Conservation (phyloP, 2,329 filamentous ascomycete species). For the Sporothrix brasiliensis region DNA sequence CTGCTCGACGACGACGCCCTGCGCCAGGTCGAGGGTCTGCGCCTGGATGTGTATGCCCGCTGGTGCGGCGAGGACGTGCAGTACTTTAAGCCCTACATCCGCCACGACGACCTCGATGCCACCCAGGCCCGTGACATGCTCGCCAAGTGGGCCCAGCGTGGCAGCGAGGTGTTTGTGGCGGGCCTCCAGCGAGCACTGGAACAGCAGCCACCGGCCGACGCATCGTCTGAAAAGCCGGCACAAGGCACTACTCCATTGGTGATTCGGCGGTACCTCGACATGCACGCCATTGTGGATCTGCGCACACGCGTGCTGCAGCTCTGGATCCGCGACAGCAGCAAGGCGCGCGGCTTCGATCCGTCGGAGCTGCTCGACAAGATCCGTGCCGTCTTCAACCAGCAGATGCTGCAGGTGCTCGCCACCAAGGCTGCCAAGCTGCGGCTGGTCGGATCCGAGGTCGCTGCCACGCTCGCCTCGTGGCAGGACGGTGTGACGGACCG, state of each 20-base stretch:
- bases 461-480: constrained; percentile 64
- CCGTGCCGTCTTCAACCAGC: constrained; percentile 68
- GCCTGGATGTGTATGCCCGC: constrained; percentile 73
- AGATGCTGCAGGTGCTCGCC: constrained; percentile 65
- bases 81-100: constrained; percentile 84
- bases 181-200: constrained; percentile 64
- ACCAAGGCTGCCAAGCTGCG: constrained; percentile 65
- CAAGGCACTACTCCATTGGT: neutral
- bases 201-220: constrained; percentile 35
- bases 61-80: constrained; percentile 84
- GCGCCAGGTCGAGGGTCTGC: constrained; percentile 66
- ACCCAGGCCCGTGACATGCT: constrained; percentile 63
- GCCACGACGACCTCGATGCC: constrained; percentile 73
- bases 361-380: constrained; percentile 69
- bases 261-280: constrained; percentile 53
- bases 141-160: constrained; percentile 64
- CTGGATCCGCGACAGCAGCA: constrained; percentile 72
- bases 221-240: neutral
- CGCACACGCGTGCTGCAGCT: constrained; percentile 71
- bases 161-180: constrained; percentile 61
- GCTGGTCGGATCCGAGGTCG: constrained; percentile 66
- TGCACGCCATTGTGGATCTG: constrained; percentile 69
- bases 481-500: constrained; percentile 55
- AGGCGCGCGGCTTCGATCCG: constrained; percentile 67
- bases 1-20: constrained; percentile 74